These are phyloP conservation scores for Warburgia ugandensis DNA, from an alignment of 164 flowering plant species.

Conservation along the genomic window DNA sequence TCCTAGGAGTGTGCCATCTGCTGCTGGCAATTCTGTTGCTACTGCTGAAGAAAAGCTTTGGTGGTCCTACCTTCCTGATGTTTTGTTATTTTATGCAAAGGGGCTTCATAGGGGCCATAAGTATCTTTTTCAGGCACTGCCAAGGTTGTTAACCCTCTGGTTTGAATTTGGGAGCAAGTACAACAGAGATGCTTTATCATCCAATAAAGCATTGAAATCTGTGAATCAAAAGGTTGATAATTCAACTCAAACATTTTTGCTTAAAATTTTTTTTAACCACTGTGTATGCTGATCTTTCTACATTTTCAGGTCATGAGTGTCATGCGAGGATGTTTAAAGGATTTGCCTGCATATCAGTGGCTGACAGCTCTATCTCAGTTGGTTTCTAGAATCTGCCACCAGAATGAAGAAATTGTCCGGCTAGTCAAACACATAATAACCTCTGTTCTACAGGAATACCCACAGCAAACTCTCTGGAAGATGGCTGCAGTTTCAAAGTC, in stretches of 20 bases:
- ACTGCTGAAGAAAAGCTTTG: constrained; percentile 55
- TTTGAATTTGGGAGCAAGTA: constrained; percentile 93
- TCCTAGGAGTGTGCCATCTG: constrained; percentile 28
- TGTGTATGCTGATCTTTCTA: neutral
- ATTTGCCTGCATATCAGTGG: constrained; percentile 96
- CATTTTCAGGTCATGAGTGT: constrained; percentile 64
- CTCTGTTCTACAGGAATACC: constrained; percentile 75
- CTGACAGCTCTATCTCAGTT: constrained; percentile 87
- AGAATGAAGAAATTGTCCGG: constrained; percentile 81
- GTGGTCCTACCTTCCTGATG: constrained; percentile 85
- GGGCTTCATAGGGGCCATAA: constrained; percentile 95
- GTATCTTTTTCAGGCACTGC: constrained; percentile 94
- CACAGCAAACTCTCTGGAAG: constrained; percentile 96
- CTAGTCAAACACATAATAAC: constrained; percentile 84
- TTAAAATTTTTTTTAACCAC: neutral
- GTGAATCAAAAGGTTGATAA: constrained; percentile 56
- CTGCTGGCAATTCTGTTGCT: constrained; percentile 19
- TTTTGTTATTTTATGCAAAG: constrained; percentile 75
- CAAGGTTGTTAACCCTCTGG: constrained; percentile 95
- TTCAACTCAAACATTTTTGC: neutral
- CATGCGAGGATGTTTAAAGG: constrained; percentile 92
- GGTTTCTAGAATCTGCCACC: constrained; percentile 98
- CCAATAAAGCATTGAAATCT: constrained; percentile 61
- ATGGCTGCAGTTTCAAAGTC: constrained; percentile 99
- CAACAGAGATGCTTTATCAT: constrained; percentile 44